phyloP scores from a whole-genome alignment of 768 basidiomycete species.

The Tylopilus vinaceipallidus region DNA sequence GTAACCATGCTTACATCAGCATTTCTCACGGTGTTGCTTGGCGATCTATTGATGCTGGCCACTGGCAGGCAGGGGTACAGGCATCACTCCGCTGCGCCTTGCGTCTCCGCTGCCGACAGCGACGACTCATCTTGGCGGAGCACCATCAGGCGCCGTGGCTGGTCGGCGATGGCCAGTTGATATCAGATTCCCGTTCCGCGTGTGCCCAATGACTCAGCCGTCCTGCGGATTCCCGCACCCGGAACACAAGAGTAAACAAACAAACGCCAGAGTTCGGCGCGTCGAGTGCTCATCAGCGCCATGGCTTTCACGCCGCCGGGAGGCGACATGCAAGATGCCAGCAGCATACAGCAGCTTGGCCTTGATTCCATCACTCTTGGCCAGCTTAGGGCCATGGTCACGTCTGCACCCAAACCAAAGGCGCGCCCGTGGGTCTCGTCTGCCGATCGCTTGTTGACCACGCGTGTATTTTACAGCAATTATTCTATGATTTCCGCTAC shows the following conservation, averaged over 20 bases:
- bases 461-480: slow-evolving; percentile 53
- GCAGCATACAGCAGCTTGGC: slow-evolving; percentile 38
- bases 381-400: slow-evolving; percentile 74
- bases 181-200: slow-evolving; percentile 6
- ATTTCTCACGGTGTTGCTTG: slow-evolving; percentile 21
- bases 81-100: too few relatives aligned
- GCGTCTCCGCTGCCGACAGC: slow-evolving; percentile 16
- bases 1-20: slow-evolving; percentile 23
- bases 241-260: too few relatives aligned
- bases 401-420: slow-evolving; percentile 71
- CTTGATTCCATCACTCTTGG: slow-evolving; percentile 79
- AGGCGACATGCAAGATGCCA: slow-evolving; percentile 32
- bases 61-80: too few relatives aligned
- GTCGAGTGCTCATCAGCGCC: too few relatives aligned
- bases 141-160: too few relatives aligned
- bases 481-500: slow-evolving; percentile 88
- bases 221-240: slow-evolving; percentile 2
- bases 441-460: slow-evolving; percentile 18
- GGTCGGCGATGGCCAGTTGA: slow-evolving; percentile 26
- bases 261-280: too few relatives aligned
- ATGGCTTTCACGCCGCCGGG: slow-evolving; percentile 36
- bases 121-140: neutral
- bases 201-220: slow-evolving; percentile 6
- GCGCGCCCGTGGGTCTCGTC: slow-evolving; percentile 36
- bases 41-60: slow-evolving; percentile 2